Percentiles rank a stretch among this genome's conserved stretches.
phyloP scores from a whole-genome alignment of 2,329 filamentous ascomycete species.

The Paecilomyces niveus region DNA sequence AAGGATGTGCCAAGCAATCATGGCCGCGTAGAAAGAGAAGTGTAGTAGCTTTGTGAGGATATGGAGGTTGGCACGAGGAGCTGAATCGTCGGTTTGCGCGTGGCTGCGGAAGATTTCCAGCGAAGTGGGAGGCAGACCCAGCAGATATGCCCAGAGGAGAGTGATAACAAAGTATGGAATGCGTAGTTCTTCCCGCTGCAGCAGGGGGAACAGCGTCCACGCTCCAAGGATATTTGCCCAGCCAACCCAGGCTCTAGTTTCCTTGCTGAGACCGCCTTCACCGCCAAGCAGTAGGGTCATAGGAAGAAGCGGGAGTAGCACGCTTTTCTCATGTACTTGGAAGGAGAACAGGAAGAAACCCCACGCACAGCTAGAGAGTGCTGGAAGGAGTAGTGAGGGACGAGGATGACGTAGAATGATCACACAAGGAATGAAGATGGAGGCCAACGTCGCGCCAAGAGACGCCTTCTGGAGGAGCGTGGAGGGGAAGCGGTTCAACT shows the following conservation, averaged over 20 bases:
- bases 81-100: constrained; percentile 16
- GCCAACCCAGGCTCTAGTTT: constrained; percentile 83
- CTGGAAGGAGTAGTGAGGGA: constrained; percentile 69
- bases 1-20: constrained; percentile 73
- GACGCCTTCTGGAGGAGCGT: constrained; percentile 69
- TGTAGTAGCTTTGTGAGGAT: constrained; percentile 66
- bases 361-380: constrained; percentile 81
- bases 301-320: constrained; percentile 81
- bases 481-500: constrained; percentile 68
- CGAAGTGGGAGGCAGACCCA: constrained; percentile 76
- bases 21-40: constrained; percentile 64
- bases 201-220: constrained; percentile 91
- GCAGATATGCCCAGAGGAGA: constrained; percentile 81
- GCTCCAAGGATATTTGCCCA: constrained; percentile 84
- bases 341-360: constrained; percentile 97
- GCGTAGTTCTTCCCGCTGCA: constrained; percentile 74
- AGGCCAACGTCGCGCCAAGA: constrained; percentile 63
- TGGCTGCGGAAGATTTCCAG: constrained; percentile 59
- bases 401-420: constrained; percentile 73
- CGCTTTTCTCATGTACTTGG: constrained; percentile 97
- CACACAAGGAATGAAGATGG: constrained; percentile 71
- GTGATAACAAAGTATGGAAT: constrained; percentile 82
- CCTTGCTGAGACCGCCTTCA: constrained; percentile 67
- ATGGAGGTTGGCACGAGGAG: constrained; percentile 27
- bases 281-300: constrained; percentile 84